Base-by-base conservation (phyloP, 2,329 filamentous ascomycete genomes). In the Fusarium hostae region DNA sequence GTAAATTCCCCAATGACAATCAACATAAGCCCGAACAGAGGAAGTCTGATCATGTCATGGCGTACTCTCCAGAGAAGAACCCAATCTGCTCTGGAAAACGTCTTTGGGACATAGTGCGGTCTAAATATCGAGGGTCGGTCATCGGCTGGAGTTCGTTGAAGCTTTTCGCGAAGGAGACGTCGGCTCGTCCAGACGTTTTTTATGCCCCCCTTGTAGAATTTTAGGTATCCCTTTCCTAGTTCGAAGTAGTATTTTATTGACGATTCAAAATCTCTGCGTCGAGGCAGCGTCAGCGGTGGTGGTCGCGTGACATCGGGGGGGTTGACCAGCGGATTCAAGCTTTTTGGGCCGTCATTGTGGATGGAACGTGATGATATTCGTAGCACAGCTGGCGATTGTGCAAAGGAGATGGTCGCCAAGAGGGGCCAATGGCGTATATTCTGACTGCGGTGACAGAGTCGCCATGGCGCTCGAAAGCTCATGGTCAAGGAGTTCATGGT, bases 151-250 rank as follows among this genome's bases (percentile, higher is more conserved):
- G 80, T 78, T 57, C 76, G 70, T 55, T 77, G 74, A 60, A 82
- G 79, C 79, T 78, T 85, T 76, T 83, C 81, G 56, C 82, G 80
- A 18, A 91, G 79, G 15, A 86, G 85, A 26, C 83, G 78, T 51
- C 88, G 86, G 74, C 97, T 97, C 65, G 84, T 82, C 79, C 89
- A 90, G 56, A 97, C 90, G 75, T 92, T 90, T 78, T 90, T 90
- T 35, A 97, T 82, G 22, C 95, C 95, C 2, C 89, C 87, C 82
- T 96, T 97, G 89, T 98, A 98, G 87, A 98, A 98, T 39, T 82
- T 81, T 13, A 92, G 80, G 81, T 97, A 97, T 56, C 92, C 89
- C 79, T 92, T 92, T 69, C 94, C 95, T 32, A 91, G 82, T 45
- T 82, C 79, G 76, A 88, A 88, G 68, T 89, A 84, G 82, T 92